Base-by-base conservation (phyloP, 495 filamentous ascomycete genomes). In the Lophiostoma macrostomum region DNA sequence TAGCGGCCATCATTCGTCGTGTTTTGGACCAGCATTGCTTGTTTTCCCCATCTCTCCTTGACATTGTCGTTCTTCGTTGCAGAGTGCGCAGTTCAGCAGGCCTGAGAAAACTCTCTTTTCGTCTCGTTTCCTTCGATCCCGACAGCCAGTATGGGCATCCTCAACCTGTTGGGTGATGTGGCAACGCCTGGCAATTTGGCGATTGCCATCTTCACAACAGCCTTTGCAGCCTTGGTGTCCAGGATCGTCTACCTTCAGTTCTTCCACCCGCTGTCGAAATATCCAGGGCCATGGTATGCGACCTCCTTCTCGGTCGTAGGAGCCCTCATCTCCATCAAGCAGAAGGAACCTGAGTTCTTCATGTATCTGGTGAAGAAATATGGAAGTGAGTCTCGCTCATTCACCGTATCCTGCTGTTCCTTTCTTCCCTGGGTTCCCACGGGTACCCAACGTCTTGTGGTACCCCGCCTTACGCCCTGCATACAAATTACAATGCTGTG, bases 261-360 rank as follows among this genome's bases (percentile, higher is more conserved):
- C 20, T 5, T 58, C 5, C 55, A 58, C 37, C 55, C 55, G 7
- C 49, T 58, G 1, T 46, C 55, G 2, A 53, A 41, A 20, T 58
- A 52, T 31, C 48, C 40, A 2, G 55, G 55, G n/a, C 55, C 46
- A 24, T 53, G 55, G 55, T 58, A 48, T 27, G 47, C 49, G 5
- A 41, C 40, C 5, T 46, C 55, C 1, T 50, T 50, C 19, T 58
- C 55, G 0, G 5, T 58, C n/a, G 27, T 48, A 18, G 39, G 39
- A 1, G 55, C 55, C 1, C 1, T 40, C 3, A 38, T 53, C 14
- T 53, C 49, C 1, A 18, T 47, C 25, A 39, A 40, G 34, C 37
- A 37, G 27, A 58, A 41, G 23, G 47, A 58, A 20, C 55, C 47
- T 1, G 31, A 58, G 12, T 53, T 52, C 31, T 47, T 58, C 23